phyloP scores from a whole-genome alignment of 1,139 yeast genomes.

The Candida gigantensis region DNA sequence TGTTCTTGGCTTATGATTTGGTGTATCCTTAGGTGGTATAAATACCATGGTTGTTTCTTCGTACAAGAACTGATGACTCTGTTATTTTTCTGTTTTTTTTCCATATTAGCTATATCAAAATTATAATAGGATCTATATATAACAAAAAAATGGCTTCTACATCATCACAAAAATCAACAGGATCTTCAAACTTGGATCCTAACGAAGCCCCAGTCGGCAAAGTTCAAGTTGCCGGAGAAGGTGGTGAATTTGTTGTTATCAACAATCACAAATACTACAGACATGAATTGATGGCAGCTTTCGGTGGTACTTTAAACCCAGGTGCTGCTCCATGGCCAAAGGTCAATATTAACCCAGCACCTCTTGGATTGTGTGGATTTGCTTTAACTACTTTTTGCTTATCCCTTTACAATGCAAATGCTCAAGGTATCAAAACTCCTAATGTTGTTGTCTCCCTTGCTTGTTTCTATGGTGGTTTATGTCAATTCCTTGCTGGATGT shows the following conservation, averaged over 20 bases:
- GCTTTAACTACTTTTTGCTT: constrained; percentile 50
- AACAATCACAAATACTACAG: constrained; percentile 25
- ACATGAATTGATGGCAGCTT: constrained; percentile 37
- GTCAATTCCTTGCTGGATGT: constrained; percentile 64
- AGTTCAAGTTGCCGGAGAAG: constrained; percentile 22
- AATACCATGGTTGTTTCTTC: no score
- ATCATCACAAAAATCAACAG: constrained; percentile 12
- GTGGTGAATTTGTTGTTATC: constrained; percentile 26
- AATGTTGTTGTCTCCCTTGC: constrained; percentile 46
- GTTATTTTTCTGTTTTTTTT: no score
- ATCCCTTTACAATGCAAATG: constrained; percentile 42
- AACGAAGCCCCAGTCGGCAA: constrained; percentile 20
- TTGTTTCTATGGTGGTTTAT: constrained; percentile 59
- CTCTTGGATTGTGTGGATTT: constrained; percentile 45
- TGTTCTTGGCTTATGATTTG: no score
- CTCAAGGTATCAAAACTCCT: constrained; percentile 37
- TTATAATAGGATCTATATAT: not conserved
- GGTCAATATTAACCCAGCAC: constrained; percentile 20
- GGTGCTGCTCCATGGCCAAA: constrained; percentile 33
- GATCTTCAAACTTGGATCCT: constrained; percentile 5
- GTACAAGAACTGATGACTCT: no score
- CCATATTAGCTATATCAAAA: constrained; percentile 16
- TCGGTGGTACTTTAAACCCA: constrained; percentile 42
- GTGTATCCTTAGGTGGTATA: no score
- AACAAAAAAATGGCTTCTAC: constrained; percentile 10